These are phyloP conservation scores for Aegilops speltoides DNA, from an alignment of 176 grass and related monocot species.

Conservation along the genomic window DNA sequence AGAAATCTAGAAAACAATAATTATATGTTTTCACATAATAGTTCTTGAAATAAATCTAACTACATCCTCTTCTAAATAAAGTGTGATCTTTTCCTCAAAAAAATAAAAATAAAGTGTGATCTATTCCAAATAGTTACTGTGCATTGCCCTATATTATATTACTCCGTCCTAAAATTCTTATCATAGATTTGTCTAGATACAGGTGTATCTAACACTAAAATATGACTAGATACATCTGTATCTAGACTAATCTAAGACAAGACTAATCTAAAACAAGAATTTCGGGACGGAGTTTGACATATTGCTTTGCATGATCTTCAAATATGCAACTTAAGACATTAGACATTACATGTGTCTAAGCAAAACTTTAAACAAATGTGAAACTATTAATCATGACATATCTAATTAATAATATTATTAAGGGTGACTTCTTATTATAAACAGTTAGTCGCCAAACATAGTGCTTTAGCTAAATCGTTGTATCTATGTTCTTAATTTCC, in stretches of 20 bases:
- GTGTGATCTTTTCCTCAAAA: too few species aligned
- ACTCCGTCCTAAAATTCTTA: too few species aligned
- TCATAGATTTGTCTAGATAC: too few species aligned
- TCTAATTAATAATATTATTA: too few species aligned
- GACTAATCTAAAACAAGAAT: too few species aligned
- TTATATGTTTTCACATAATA: neutral
- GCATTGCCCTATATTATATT: neutral
- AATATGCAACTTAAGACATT: neutral
- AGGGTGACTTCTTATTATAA: neutral
- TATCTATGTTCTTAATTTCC: neutral
- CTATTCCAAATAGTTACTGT: neutral
- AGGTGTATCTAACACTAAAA: too few species aligned
- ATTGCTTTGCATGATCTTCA: neutral
- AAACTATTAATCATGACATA: neutral
- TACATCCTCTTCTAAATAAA: too few species aligned
- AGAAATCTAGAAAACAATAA: neutral
- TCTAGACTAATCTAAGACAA: too few species aligned
- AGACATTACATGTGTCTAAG: neutral
- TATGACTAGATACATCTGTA: too few species aligned
- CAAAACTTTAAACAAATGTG: neutral
- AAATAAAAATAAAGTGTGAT: too few species aligned
- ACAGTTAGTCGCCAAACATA: neutral
- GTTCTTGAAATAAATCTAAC: neutral
- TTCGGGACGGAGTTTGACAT: neutral
- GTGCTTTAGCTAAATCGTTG: too few species aligned